phyloP scores from a whole-genome alignment of 2,329 filamentous ascomycete genomes.

The Botrytis fragariae region DNA sequence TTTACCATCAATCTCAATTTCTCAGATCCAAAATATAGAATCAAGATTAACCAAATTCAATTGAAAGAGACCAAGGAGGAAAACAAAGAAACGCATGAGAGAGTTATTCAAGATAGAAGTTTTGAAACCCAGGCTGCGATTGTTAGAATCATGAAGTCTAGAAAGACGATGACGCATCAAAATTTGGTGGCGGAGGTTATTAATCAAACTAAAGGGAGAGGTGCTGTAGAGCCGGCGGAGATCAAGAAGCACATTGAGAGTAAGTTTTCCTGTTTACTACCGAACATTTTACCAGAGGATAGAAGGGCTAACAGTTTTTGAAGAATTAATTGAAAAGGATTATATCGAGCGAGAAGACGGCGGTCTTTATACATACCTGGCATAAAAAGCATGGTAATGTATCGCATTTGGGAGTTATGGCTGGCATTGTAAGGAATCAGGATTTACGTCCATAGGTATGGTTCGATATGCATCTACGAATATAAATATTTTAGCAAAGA shows the following conservation, averaged over 20 bases:
- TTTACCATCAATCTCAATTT: constrained; percentile 82
- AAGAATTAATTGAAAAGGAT: constrained; percentile 81
- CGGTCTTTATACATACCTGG: constrained; percentile 67
- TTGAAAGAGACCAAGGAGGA: constrained; percentile 94
- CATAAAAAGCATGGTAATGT: constrained; percentile 43
- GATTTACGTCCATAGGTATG: neutral
- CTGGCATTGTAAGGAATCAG: neutral
- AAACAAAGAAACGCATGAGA: constrained; percentile 89
- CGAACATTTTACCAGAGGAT: constrained; percentile 20
- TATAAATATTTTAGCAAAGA: neutral
- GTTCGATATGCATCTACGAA: neutral
- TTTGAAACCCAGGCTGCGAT: constrained; percentile 98
- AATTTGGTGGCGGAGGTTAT: constrained; percentile 91
- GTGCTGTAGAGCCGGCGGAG: constrained; percentile 77
- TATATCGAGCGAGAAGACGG: constrained; percentile 80
- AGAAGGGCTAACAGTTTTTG: constrained; percentile 33
- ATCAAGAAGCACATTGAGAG: constrained; percentile 98
- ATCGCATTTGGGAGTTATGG: neutral
- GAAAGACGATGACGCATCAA: constrained; percentile 82
- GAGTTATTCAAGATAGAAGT: constrained; percentile 83
- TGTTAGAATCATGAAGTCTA: constrained; percentile 93
- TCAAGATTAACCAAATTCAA: constrained; percentile 99
- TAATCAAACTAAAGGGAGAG: constrained; percentile 80
- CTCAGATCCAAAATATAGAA: constrained; percentile 75
- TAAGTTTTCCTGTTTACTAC: constrained; percentile 45